A percentile compares a stretch with the other conserved stretches of the same genome.
Conservation (phyloP, 2,329 filamentous ascomycete species). For the Venturia pyrina region DNA sequence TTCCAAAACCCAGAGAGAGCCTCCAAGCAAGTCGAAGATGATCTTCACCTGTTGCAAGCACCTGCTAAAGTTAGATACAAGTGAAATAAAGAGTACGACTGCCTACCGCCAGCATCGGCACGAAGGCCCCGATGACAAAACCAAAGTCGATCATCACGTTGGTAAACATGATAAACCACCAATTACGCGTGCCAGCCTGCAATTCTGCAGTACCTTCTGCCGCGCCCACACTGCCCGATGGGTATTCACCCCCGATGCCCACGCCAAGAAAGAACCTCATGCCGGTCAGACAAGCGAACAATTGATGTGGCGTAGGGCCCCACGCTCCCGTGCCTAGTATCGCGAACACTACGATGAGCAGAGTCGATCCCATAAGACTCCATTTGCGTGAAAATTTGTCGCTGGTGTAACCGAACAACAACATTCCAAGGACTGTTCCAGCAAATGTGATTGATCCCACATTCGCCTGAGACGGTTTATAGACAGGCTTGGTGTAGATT, state of each 20-base stretch:
- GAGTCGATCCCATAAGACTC: constrained; percentile 68
- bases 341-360: constrained; percentile 78
- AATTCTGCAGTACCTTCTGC: constrained; percentile 79
- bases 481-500: constrained; percentile 65
- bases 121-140: constrained; percentile 70
- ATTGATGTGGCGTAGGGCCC: constrained; percentile 53
- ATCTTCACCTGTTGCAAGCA: constrained; percentile 42
- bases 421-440: constrained; percentile 73
- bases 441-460: constrained; percentile 77
- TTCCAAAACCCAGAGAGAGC: constrained; percentile 65
- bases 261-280: constrained; percentile 71
- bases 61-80: constrained; percentile 24
- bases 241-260: constrained; percentile 70
- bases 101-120: constrained; percentile 55
- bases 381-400: constrained; percentile 81
- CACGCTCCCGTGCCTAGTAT: constrained; percentile 70
- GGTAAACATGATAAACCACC: constrained; percentile 75
- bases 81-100: background rate
- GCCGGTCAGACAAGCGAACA: constrained; percentile 69
- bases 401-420: constrained; percentile 69
- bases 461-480: constrained; percentile 59
- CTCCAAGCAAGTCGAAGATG: constrained; percentile 73
- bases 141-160: constrained; percentile 80
- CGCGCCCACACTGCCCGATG: constrained; percentile 71
- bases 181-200: constrained; percentile 71